A percentile compares a stretch with the other conserved stretches of the same genome.
Evolutionary conservation across 164 flowering plant genomes (phyloP).

Genomic region (Umbellularia californica): DNA sequence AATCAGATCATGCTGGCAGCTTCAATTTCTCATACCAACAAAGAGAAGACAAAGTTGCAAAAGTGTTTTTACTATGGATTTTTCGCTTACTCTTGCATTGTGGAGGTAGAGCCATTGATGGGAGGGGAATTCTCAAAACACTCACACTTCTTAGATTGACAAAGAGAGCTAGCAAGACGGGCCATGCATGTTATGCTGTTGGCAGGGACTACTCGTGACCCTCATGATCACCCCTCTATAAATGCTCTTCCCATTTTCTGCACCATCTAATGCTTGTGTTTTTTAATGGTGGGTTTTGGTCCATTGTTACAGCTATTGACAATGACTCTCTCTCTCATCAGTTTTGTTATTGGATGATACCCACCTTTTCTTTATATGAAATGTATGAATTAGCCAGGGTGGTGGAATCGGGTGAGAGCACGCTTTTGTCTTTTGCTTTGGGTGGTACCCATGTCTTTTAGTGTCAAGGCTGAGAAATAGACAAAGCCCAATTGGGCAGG

Average conservation of each 20-base stretch:
- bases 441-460: slow-evolving; percentile 23
- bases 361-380: slow-evolving; percentile 11
- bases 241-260: slow-evolving; percentile 1
- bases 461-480: slow-evolving; percentile 21
- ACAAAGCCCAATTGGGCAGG: slow-evolving; percentile 21
- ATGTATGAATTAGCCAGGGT: slow-evolving; percentile 21
- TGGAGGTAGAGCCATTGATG: neutral
- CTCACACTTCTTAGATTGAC: neutral
- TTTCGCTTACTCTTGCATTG: neutral
- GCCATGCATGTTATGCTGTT: slow-evolving; percentile 5
- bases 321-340: neutral
- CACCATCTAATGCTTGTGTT: neutral
- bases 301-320: slow-evolving; percentile 2
- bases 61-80: neutral
- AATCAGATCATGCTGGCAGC: slow-evolving; percentile 90
- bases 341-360: neutral
- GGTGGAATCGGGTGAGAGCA: slow-evolving; percentile 29
- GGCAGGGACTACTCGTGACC: neutral
- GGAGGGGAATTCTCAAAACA: neutral
- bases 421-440: slow-evolving; percentile 33
- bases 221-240: slow-evolving; percentile 5
- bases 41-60: neutral
- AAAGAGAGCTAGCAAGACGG: slow-evolving; percentile 2
- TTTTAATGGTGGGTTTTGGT: slow-evolving; percentile 2
- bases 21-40: slow-evolving; percentile 73